phyloP scores from a whole-genome alignment of 2,329 filamentous ascomycete species.

The Phyllosticta citriasiana region DNA sequence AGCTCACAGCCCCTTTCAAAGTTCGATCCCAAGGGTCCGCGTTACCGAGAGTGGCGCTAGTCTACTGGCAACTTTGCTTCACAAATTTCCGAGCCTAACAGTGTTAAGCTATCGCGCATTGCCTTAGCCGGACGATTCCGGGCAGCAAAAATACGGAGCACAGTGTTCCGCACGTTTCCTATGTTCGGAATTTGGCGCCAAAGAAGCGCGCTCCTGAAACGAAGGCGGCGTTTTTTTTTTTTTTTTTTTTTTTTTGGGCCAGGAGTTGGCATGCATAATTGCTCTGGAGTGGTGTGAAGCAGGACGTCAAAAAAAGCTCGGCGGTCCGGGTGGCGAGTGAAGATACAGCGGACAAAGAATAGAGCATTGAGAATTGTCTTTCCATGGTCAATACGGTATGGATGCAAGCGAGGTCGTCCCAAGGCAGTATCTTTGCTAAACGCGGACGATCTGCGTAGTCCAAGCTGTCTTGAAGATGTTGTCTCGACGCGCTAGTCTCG shows the following conservation, averaged over 20 bases:
- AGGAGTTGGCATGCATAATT: background rate
- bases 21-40: background rate
- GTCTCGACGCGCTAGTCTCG: background rate
- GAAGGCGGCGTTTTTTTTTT: background rate
- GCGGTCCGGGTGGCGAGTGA: background rate
- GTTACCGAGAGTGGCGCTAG: background rate
- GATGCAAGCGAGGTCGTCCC: too few species aligned
- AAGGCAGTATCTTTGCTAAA: too few species aligned
- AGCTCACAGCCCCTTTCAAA: background rate
- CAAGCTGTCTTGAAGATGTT: background rate
- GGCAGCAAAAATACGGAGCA: background rate
- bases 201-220: background rate
- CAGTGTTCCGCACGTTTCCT: background rate
- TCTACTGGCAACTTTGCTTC: background rate
- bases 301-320: background rate
- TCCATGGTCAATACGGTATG: too few species aligned
- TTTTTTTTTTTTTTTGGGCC: background rate
- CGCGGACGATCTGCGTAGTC: too few species aligned
- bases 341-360: background rate
- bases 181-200: background rate
- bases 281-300: background rate
- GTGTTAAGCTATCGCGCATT: background rate
- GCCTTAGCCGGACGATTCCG: background rate
- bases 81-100: background rate
- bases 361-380: background rate